phyloP scores from a whole-genome alignment of 257 asterid genomes.

The Eucommia ulmoides region DNA sequence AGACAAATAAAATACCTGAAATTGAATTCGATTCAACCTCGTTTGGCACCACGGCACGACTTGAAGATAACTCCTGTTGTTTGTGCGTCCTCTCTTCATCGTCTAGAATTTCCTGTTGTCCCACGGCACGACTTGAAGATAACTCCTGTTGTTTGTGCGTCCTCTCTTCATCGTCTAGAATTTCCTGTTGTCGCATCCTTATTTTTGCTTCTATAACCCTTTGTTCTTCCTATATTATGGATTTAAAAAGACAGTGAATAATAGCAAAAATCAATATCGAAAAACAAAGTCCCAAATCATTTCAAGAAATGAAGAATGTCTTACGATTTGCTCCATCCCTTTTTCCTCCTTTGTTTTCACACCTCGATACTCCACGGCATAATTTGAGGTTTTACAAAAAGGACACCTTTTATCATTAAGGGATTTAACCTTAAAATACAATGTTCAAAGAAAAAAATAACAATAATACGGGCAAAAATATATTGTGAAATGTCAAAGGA shows the following conservation, averaged over 20 bases:
- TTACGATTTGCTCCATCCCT: constrained; percentile 86
- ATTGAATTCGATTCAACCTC: constrained; percentile 43
- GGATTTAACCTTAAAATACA: constrained; percentile 8
- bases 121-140: constrained; percentile 42
- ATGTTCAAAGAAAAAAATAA: not conserved
- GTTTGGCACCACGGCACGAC: constrained; percentile 37
- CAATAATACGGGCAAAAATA: not conserved
- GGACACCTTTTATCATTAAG: constrained; percentile 75
- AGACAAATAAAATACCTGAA: too few relatives aligned
- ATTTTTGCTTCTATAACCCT: constrained; percentile 97
- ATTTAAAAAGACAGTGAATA: not conserved
- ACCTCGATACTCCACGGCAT: constrained; percentile 97
- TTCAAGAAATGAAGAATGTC: constrained; percentile 16
- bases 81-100: constrained; percentile 71
- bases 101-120: constrained; percentile 55
- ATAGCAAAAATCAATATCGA: not conserved
- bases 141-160: constrained; percentile 46
- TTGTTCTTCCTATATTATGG: constrained; percentile 67
- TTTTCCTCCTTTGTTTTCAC: constrained; percentile 89
- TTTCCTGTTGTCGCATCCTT: constrained; percentile 91
- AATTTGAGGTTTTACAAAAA: constrained; percentile 80
- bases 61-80: constrained; percentile 58
- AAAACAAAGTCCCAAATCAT: not conserved
- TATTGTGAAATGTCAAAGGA: constrained; percentile 28
- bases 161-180: constrained; percentile 82